phyloP scores from a whole-genome alignment of 305 asterid genomes.

The Ruellia speciosa region DNA sequence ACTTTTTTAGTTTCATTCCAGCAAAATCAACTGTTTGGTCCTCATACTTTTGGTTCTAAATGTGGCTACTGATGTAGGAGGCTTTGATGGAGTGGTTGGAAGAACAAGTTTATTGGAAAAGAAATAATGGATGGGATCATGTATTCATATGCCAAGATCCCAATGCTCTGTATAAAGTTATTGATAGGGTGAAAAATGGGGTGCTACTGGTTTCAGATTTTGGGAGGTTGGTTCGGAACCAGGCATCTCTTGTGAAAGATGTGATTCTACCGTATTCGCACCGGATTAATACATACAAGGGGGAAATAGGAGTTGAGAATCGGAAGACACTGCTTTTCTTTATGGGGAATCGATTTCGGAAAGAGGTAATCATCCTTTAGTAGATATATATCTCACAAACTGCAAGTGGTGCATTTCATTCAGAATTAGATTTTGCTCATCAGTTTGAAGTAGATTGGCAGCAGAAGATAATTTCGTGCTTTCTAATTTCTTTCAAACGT shows the following conservation, averaged over 20 bases:
- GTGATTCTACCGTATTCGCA: constrained; percentile 83
- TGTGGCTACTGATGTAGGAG: constrained; percentile 44
- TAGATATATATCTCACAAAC: neutral
- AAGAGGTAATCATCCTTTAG: constrained; percentile 54
- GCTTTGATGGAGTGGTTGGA: constrained; percentile 84
- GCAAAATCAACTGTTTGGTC: neutral
- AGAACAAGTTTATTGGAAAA: constrained; percentile 74
- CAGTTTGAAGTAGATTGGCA: neutral
- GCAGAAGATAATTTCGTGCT: neutral
- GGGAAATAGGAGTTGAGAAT: constrained; percentile 58
- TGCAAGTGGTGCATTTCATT: neutral
- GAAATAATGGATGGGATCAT: constrained; percentile 97
- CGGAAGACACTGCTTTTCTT: constrained; percentile 73
- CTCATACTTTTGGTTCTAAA: constrained; percentile 8
- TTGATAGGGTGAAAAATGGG: constrained; percentile 79
- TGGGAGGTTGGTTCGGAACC: constrained; percentile 72
- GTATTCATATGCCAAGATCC: constrained; percentile 96
- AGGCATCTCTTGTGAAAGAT: constrained; percentile 92
- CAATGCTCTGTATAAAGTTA: constrained; percentile 79
- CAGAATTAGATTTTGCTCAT: neutral
- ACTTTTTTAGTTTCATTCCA: neutral
- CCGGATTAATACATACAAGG: constrained; percentile 74
- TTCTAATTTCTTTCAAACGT: neutral
- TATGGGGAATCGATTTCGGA: constrained; percentile 88
- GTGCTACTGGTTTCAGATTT: constrained; percentile 90